Evolutionary conservation across 495 filamentous ascomycete species (phyloP), one percentile per base, ranked within the genome.

Genomic region (Neurospora sp.): DNA sequence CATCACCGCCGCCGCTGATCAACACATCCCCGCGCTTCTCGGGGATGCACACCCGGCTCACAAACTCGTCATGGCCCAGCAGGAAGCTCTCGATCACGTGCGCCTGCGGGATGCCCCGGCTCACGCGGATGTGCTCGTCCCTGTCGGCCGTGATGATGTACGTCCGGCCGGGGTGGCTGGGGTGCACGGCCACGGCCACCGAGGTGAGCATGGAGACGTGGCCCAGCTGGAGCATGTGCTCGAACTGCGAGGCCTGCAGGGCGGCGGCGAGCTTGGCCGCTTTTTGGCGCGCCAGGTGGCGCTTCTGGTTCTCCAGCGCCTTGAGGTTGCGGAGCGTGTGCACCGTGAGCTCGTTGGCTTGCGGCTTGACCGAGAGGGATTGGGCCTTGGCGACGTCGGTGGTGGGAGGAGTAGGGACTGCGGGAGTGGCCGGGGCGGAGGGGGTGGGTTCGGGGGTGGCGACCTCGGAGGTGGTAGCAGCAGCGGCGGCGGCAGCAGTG

Each of bases 101-200:
- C 4, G 91, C 84, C 81, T 98, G 93, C 8, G 94, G 94, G 22
- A 89, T 83, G 5, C 90, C 92, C 71, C 96, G 87, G 37, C 95
- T 96, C 10, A 99, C 86, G 70, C 96, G 93, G 76, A 99, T 97
- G 79, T 98, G 96, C 84, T 99, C 96, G 84, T 99, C 96, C 71
- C 96, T 89, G 82, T 99, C 96, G 22, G 90, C 91, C 9, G 94
- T 97, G 74, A 99, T 78, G 74, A 98, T 91, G 79, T 95, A 97
- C 53, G 80, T 84, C 70, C 88, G 82, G 5, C 8, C 2, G 4
- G 31, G 65, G 41, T 41, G 4, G 12, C 41, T 8, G 35, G 82
- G 70, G 6, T 77, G 70, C n/a, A 75, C 72, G 5, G 86, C 88
- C 37, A 88, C 84, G 4, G 81, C 75, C 41, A 98, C 74, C 76